Conservation (phyloP, 1,139 yeast species). For the Lodderomyces jiufengensis region DNA sequence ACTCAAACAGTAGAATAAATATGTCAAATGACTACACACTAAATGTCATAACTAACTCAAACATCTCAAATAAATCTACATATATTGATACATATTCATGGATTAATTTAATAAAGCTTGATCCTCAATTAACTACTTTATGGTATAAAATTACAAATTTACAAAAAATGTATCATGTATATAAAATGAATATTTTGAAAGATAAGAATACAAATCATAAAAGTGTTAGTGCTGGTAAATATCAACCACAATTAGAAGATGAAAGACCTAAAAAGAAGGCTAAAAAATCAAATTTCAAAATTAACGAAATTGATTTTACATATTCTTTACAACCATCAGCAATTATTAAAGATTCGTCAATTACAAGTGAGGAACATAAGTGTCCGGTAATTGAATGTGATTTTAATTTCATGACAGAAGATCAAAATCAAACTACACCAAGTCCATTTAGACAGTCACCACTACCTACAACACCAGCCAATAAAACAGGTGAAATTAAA, state of each 20-base stretch:
- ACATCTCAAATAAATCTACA: slow-evolving; percentile 3
- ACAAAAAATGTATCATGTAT: slow-evolving; percentile 40
- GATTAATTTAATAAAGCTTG: slow-evolving; percentile 39
- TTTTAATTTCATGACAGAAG: slow-evolving; percentile 35
- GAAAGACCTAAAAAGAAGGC: slow-evolving; percentile 6
- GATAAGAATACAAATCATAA: slow-evolving; percentile 1
- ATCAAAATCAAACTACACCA: slow-evolving; percentile 12
- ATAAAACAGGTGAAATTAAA: not conserved
- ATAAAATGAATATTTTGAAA: slow-evolving; percentile 26
- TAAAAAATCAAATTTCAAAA: slow-evolving; percentile 13
- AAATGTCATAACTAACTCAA: slow-evolving; percentile 1
- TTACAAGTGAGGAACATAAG: slow-evolving; percentile 13
- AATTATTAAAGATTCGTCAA: not conserved
- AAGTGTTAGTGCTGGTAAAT: not conserved
- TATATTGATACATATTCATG: slow-evolving; percentile 28
- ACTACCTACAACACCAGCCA: slow-evolving; percentile 6
- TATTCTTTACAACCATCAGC: slow-evolving; percentile 14
- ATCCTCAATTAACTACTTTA: slow-evolving; percentile 39
- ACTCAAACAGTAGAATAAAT: slow-evolving; percentile 17
- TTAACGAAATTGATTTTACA: slow-evolving; percentile 27
- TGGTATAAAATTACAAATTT: slow-evolving; percentile 42
- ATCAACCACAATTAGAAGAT: not conserved
- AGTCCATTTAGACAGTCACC: slow-evolving; percentile 8
- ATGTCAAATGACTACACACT: slow-evolving; percentile 18
- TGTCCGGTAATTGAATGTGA: slow-evolving; percentile 46